A percentile compares a stretch with the other conserved stretches of the same genome.
Evolutionary conservation across 495 filamentous ascomycete genomes (phyloP).

Genomic region (Podospora comata): DNA sequence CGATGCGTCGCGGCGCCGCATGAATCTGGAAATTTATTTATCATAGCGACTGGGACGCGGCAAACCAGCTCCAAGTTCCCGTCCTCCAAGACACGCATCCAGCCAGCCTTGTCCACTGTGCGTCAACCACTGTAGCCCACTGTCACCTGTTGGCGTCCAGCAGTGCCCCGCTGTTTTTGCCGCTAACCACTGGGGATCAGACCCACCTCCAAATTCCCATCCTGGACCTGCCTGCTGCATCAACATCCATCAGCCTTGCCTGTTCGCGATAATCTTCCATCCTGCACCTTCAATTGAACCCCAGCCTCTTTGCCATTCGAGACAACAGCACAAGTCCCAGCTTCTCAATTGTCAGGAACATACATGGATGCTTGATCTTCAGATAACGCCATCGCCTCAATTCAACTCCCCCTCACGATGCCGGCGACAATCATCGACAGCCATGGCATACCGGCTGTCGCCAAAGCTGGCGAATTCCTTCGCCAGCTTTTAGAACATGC

Average conservation of each 20-base stretch:
- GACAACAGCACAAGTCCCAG: neutral
- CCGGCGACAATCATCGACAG: constrained; percentile 36
- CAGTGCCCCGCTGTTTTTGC: neutral
- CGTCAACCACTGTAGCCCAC: constrained; percentile 7
- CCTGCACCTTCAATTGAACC: constrained; percentile 9
- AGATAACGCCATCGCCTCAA: neutral
- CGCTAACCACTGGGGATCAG: neutral
- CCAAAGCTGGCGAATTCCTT: constrained; percentile 53
- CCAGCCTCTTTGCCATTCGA: neutral
- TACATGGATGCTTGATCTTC: neutral
- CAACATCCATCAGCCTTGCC: neutral
- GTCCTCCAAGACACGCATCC: neutral
- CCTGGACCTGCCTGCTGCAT: neutral
- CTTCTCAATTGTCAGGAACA: neutral
- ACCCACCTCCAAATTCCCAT: neutral
- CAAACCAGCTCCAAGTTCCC: constrained; percentile 15
- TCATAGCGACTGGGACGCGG: neutral
- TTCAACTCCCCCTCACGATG: constrained; percentile 28
- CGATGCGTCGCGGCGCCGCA: constrained; percentile 21
- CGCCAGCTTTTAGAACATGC: constrained; percentile 62
- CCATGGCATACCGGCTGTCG: constrained; percentile 56
- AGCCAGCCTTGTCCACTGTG: constrained; percentile 9
- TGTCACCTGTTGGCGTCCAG: neutral
- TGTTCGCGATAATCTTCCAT: neutral
- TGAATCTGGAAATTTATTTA: constrained; percentile 13